Evolutionary conservation across 2,329 filamentous ascomycete genomes (phyloP), one percentile per base, ranked within the genome.

Genomic region (Graphium sp.): DNA sequence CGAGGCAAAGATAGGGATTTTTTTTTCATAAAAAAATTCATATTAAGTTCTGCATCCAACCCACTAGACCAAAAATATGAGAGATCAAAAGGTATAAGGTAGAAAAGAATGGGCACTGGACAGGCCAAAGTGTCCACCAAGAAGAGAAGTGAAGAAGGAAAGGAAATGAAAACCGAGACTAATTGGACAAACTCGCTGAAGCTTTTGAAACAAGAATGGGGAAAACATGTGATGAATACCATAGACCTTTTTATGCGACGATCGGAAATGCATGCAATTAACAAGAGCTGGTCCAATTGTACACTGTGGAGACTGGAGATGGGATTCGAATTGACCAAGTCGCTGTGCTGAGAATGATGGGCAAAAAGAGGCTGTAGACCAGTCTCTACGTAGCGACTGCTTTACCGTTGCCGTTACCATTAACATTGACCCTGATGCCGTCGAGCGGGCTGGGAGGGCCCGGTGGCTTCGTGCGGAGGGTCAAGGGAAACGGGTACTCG

Each of bases 401-500:
- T 17, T 6, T 31, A 18, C 13, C 7, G 20, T 28, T 22, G 14
- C 18, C 26, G 12, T 30, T 28, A 7, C 32, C 32, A 24, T 35
- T 35, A 19, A 22, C 29, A 10, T 18, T 29, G 18, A 32, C 12
- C 8, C 24, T 29, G 11, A 31, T 31, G n/a, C 25, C 29, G 23
- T 35, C 34, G 18, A 35, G 14, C 8, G 35, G 35, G 28, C 35
- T 37, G 7, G 32, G 30, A 13, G 35, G 35, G 5, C 35, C 35
- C 17, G 34, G 25, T 11, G 37, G 58, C 55, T 68, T 67, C 12
- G 56, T 55, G 38, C 66, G 60, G 34, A 72, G 53, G 6, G 65
- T 70, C 36, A 72, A 48, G 16, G 66, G 65, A 50, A 70, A 72
- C 1, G 64, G 60, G 38, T 71, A 70, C 44, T 72, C 67, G n/a